These are phyloP conservation scores for Aaosphaeria arxii DNA, from an alignment of 2,329 filamentous ascomycete genomes.

Conservation along the genomic window DNA sequence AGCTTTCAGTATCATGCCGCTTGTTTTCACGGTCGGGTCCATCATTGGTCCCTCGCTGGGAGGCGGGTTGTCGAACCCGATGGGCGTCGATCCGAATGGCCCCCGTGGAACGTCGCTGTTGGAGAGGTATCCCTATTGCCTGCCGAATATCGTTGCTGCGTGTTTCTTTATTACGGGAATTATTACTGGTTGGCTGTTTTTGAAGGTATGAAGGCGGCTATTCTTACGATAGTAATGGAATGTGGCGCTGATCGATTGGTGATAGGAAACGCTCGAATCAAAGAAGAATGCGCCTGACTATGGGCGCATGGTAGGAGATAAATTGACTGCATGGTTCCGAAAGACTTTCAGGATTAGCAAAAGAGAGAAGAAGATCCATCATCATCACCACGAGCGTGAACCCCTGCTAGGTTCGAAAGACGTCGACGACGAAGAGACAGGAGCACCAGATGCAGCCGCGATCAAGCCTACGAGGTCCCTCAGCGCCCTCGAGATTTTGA, in stretches of 20 bases:
- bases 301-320: slow-evolving; percentile 70
- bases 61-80: slow-evolving; percentile 79
- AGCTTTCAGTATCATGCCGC: slow-evolving; percentile 90
- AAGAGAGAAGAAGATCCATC: slow-evolving; percentile 4
- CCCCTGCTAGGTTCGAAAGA: slow-evolving; percentile 20
- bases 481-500: slow-evolving; percentile 65
- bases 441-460: slow-evolving; percentile 4
- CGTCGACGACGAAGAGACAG: slow-evolving; percentile 1
- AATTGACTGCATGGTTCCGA: slow-evolving; percentile 46
- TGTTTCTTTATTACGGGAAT: slow-evolving; percentile 77
- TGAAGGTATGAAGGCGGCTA: slow-evolving; percentile 52
- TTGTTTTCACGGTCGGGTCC: slow-evolving; percentile 83
- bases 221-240: background rate
- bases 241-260: background rate
- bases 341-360: slow-evolving; percentile 14
- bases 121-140: slow-evolving; percentile 72
- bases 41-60: slow-evolving; percentile 86
- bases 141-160: slow-evolving; percentile 80
- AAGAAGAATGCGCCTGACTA: slow-evolving; percentile 69
- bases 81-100: slow-evolving; percentile 66
- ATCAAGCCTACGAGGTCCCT: slow-evolving; percentile 11
- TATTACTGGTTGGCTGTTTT: slow-evolving; percentile 70
- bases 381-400: slow-evolving; percentile 18
- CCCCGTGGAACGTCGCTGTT: slow-evolving; percentile 67
- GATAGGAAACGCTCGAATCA: slow-evolving; percentile 73